Evolutionary conservation across 768 basidiomycete species (phyloP).

Genomic region (Collybia mongolica): DNA sequence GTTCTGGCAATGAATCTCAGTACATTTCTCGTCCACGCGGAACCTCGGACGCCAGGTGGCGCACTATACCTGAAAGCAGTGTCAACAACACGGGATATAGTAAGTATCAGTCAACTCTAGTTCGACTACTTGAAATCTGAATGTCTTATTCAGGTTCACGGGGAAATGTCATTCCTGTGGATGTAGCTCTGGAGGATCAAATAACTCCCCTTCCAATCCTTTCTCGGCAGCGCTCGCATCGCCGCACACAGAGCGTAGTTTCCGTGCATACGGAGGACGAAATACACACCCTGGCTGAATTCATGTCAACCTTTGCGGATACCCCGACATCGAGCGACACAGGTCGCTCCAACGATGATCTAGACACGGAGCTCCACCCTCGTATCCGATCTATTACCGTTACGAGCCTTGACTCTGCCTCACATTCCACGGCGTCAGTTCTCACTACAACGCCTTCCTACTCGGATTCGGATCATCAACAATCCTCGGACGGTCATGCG

Average conservation of each 20-base stretch:
- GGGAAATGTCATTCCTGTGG: not conserved
- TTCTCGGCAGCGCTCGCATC: constrained; percentile 17
- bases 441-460: constrained; percentile 8
- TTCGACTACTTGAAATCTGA: not conserved
- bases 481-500: constrained; percentile 7
- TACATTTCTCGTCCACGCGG: constrained; percentile 59
- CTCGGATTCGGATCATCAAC: constrained; percentile 16
- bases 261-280: constrained; percentile 50
- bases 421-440: constrained; percentile 12
- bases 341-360: not conserved
- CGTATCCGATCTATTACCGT: not conserved
- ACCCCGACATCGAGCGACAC: not conserved
- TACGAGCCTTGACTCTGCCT: constrained; percentile 8
- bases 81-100: constrained; percentile 26
- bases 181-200: constrained; percentile 14
- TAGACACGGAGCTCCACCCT: not conserved
- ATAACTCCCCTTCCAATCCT: constrained; percentile 24
- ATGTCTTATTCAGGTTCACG: not conserved
- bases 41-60: constrained; percentile 70
- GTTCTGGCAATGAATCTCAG: constrained; percentile 23
- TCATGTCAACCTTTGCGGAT: constrained; percentile 33
- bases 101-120: constrained; percentile 12
- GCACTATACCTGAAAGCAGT: constrained; percentile 24
- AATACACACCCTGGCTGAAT: constrained; percentile 48
- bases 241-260: constrained; percentile 35